A percentile compares a stretch with the other conserved stretches of the same genome.
These are phyloP conservation scores for Polytrichum formosum DNA, from an alignment of 225 moss, liverwort and hornwort species.

Conservation along the genomic window DNA sequence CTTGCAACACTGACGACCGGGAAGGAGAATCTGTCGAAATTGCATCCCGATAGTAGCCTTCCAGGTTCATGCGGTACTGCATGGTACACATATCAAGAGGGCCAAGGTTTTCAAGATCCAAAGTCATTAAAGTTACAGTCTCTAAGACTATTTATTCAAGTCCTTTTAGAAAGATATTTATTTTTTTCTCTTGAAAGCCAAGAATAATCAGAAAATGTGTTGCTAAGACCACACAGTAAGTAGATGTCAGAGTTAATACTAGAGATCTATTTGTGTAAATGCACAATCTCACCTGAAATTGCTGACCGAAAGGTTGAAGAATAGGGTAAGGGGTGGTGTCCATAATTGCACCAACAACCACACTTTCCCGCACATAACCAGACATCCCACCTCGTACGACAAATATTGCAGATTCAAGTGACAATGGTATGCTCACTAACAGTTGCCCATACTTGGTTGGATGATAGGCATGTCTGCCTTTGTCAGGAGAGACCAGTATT, in stretches of 20 bases:
- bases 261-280: not conserved
- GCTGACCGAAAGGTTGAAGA: slow-evolving; percentile 44
- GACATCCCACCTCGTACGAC: slow-evolving; percentile 50
- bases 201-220: too few species aligned
- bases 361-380: slow-evolving; percentile 49
- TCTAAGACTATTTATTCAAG: not conserved
- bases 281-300: slow-evolving; percentile 28
- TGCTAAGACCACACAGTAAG: too few species aligned
- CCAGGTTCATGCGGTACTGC: slow-evolving; percentile 46
- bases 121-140: not conserved
- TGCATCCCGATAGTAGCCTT: slow-evolving; percentile 37
- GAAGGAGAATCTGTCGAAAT: slow-evolving; percentile 19
- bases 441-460: slow-evolving; percentile 55
- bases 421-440: slow-evolving; percentile 59
- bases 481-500: slow-evolving; percentile 24
- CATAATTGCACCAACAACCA: slow-evolving; percentile 45
- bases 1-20: slow-evolving; percentile 45
- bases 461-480: slow-evolving; percentile 37
- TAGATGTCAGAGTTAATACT: not conserved
- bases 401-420: slow-evolving; percentile 53
- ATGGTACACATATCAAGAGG: not conserved
- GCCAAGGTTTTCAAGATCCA: not conserved
- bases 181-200: too few species aligned
- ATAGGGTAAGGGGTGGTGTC: slow-evolving; percentile 55
- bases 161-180: too few species aligned